These are phyloP conservation scores for Ascochyta koolunga DNA, from an alignment of 2,329 filamentous ascomycete species.

Conservation along the genomic window DNA sequence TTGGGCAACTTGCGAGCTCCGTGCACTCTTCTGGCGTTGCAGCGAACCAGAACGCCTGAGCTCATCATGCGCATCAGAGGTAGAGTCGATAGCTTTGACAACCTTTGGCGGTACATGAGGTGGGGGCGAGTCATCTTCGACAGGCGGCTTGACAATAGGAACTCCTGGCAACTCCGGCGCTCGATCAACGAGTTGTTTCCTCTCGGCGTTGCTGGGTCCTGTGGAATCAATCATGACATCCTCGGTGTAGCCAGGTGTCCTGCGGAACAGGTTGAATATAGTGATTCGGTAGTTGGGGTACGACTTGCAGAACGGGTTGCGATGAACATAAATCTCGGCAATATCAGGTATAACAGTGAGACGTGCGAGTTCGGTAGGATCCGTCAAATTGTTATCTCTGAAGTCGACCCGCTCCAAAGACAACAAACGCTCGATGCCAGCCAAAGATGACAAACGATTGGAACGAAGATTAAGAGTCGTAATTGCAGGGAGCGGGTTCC, in stretches of 20 bases:
- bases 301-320: constrained; percentile 89
- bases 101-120: constrained; percentile 66
- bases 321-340: constrained; percentile 87
- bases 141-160: constrained; percentile 75
- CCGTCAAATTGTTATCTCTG: constrained; percentile 87
- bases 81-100: constrained; percentile 33
- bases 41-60: constrained; percentile 36
- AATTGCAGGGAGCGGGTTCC: constrained; percentile 89
- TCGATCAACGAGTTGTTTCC: constrained; percentile 81
- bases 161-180: constrained; percentile 76
- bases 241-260: constrained; percentile 85
- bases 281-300: constrained; percentile 84
- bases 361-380: constrained; percentile 87
- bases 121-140: constrained; percentile 63
- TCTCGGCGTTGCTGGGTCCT: constrained; percentile 83
- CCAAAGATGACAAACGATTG: constrained; percentile 85
- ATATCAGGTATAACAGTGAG: constrained; percentile 91
- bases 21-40: constrained; percentile 45
- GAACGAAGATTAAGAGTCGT: constrained; percentile 89
- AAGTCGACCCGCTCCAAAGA: constrained; percentile 90
- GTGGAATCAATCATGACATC: constrained; percentile 88
- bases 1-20: constrained; percentile 29
- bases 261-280: constrained; percentile 95
- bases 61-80: constrained; percentile 22
- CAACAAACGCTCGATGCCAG: constrained; percentile 85